Conservation (phyloP, 306 rosid species). For the Trichosanthes truncata region DNA sequence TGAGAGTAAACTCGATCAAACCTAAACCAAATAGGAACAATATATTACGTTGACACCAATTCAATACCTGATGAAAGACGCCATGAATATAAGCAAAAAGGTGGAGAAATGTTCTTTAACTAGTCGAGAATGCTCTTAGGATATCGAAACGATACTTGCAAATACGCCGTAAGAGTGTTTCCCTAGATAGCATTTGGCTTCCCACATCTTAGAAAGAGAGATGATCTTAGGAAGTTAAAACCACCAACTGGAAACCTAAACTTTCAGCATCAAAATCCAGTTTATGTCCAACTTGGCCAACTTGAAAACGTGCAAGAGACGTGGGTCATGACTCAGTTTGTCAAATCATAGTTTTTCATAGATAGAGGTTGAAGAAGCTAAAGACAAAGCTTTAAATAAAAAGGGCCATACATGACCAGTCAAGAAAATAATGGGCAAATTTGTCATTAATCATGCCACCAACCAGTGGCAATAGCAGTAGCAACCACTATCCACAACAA, state of each 20-base stretch:
- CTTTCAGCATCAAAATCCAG: background rate
- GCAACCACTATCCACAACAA: background rate
- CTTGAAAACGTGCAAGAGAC: conserved; percentile 4
- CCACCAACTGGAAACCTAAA: background rate
- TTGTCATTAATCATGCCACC: conserved; percentile 16
- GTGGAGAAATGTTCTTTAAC: background rate
- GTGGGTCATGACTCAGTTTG: conserved; percentile 4
- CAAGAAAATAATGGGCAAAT: conserved; percentile 6
- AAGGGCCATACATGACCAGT: conserved; percentile 21
- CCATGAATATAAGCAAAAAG: background rate
- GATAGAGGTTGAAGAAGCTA: background rate
- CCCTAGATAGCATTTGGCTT: background rate
- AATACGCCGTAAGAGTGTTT: background rate
- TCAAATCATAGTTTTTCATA: conserved; percentile 11
- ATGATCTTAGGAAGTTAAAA: background rate
- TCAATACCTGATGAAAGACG: background rate
- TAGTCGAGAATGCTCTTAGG: background rate
- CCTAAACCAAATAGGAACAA: background rate
- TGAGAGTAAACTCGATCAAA: background rate
- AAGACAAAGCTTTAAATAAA: conserved; percentile 10
- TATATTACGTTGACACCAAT: background rate
- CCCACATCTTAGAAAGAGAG: background rate
- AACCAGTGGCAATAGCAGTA: conserved; percentile 12
- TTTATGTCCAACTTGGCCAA: background rate
- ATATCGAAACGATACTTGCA: background rate